Evolutionary conservation across 2,329 filamentous ascomycete genomes (phyloP), one percentile per base, ranked within the genome.

Genomic region (Bipolaris oryzae): DNA sequence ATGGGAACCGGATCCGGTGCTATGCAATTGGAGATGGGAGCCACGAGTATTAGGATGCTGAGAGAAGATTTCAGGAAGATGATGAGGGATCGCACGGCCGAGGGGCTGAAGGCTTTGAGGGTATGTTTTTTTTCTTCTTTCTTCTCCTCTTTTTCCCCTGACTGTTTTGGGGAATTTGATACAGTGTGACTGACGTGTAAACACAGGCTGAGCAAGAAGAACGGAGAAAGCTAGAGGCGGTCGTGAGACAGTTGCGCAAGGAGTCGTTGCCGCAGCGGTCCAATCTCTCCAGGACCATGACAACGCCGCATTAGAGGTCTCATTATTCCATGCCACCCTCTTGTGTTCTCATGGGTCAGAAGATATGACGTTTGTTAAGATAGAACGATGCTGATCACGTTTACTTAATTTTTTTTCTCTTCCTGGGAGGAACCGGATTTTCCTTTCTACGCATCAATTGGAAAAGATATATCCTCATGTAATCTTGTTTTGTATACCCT

Each of bases 51-150:
- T 21, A 85, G 85, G 76, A 87, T 90, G 38, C 70, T 91, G 69
- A 87, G 87, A 75, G 87, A 87, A 60, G 89, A 91, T 73, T 91
- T 91, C 72, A 90, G 89, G 80, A 90, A 89, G 79, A 91, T 91
- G 88, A 90, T 91, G 88, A 82, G 87, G 61, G 88, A 91, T 69
- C 86, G 86, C 45, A 84, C 88, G 59, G 80, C 82, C 1, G 89
- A 91, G 73, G 87, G 84, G 59, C 78, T 86, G 67, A 88, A 84
- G 76, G 79, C 82, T 57, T 71, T 91, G 54, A 86, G 85, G 79
- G 88, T 90, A 75, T 78, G 85, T 79, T 59, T 45, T 20, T 35
- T 34, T 31, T n/a, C n/a, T n/a, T n/a, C n/a, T n/a, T n/a, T n/a
- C n/a, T n/a, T n/a, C n/a, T 45, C 11, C 15, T 41, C 38, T 48